Percentiles rank a stretch among this genome's conserved stretches.
These are phyloP conservation scores for Macadamia integrifolia DNA, from an alignment of 164 flowering plant species.

Conservation along the genomic window DNA sequence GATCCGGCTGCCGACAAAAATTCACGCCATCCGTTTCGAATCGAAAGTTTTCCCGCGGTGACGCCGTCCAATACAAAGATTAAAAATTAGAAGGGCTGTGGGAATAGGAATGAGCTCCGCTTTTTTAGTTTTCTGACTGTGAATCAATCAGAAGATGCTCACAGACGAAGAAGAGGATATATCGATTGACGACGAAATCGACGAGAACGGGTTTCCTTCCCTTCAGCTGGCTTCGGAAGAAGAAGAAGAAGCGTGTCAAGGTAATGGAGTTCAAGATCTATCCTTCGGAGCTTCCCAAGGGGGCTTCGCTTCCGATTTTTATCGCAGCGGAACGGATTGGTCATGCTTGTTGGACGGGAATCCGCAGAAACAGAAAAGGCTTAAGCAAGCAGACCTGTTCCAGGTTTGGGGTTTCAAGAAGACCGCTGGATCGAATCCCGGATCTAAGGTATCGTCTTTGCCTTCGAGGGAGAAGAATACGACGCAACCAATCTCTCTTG, in stretches of 20 bases:
- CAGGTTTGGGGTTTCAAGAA: slow-evolving; percentile 53
- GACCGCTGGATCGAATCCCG: slow-evolving; percentile 2
- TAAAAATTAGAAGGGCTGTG: not conserved
- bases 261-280: not conserved
- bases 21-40: too few relatives aligned
- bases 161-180: slow-evolving; percentile 10
- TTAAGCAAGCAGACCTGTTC: slow-evolving; percentile 47
- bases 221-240: slow-evolving; percentile 1
- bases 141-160: not conserved
- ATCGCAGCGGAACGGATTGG: slow-evolving; percentile 50
- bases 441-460: slow-evolving; percentile 3
- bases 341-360: slow-evolving; percentile 27
- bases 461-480: not conserved
- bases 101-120: not conserved
- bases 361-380: slow-evolving; percentile 13
- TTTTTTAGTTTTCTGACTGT: too few relatives aligned
- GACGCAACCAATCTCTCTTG: not conserved
- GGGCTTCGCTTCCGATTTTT: slow-evolving; percentile 50
- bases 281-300: slow-evolving; percentile 4
- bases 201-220: slow-evolving; percentile 26
- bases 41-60: not conserved
- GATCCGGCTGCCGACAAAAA: too few relatives aligned
- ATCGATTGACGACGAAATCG: slow-evolving; percentile 13
- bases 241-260: slow-evolving; percentile 10
- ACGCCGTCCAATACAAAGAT: not conserved